A percentile compares a stretch with the other conserved stretches of the same genome.
Evolutionary conservation across 495 filamentous ascomycete genomes (phyloP).

Genomic region (Hyaloscypha hepaticicola): DNA sequence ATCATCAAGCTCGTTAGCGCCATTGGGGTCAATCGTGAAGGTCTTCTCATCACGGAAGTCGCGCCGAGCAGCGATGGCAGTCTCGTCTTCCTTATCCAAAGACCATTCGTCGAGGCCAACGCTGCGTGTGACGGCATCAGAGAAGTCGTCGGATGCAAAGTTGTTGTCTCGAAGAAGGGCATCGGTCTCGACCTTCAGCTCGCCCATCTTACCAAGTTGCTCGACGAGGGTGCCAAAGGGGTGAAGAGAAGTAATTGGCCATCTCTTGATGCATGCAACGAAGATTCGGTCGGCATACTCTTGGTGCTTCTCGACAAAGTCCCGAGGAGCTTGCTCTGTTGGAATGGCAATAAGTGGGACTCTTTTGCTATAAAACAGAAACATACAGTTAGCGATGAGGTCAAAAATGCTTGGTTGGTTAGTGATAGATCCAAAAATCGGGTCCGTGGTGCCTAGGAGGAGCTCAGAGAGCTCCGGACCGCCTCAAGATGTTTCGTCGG

Average conservation of each 20-base stretch:
- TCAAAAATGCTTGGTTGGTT: not conserved
- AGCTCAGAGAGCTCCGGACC: not conserved
- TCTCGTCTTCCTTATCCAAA: conserved; percentile 76
- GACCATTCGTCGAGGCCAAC: conserved; percentile 92
- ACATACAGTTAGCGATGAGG: conserved; percentile 9
- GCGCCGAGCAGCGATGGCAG: conserved; percentile 69
- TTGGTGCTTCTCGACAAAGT: conserved; percentile 98
- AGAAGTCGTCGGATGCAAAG: conserved; percentile 96
- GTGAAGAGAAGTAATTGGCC: conserved; percentile 99
- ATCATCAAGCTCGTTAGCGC: conserved; percentile 81
- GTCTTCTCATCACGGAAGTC: conserved; percentile 89
- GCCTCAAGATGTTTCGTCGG: not conserved
- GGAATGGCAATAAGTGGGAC: conserved; percentile 97
- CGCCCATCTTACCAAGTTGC: conserved; percentile 95
- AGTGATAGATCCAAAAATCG: conserved; percentile 1
- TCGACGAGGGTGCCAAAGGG: conserved; percentile 97
- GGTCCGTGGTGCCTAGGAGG: not conserved
- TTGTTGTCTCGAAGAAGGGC: conserved; percentile 97
- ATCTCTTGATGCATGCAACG: conserved; percentile 97
- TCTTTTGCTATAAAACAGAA: conserved; percentile 57
- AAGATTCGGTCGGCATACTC: conserved; percentile 97
- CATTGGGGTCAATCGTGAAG: conserved; percentile 87
- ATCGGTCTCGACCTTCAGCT: conserved; percentile 95
- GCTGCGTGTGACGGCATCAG: conserved; percentile 90
- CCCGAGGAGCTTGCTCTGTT: conserved; percentile 93